Conservation (phyloP, 768 basidiomycete genomes). For the Leccinum arenicola region DNA sequence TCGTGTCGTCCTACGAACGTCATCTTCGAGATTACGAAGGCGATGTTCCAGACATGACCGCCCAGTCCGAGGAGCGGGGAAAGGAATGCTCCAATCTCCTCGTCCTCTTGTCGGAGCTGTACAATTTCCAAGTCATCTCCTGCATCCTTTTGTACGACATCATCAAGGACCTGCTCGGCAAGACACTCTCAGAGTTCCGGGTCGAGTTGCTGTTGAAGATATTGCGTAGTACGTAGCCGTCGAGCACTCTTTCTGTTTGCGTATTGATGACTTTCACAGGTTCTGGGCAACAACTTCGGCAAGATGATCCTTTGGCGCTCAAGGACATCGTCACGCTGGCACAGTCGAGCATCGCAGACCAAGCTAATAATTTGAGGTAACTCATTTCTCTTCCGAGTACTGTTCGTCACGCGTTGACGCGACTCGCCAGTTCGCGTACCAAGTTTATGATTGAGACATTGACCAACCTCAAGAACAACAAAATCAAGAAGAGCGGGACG, state of each 20-base stretch:
- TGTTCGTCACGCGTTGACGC: not conserved
- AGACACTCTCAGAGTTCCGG: constrained; percentile 67
- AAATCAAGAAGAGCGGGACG: constrained; percentile 59
- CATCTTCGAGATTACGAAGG: constrained; percentile 41
- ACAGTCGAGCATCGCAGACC: constrained; percentile 61
- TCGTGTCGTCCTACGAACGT: constrained; percentile 64
- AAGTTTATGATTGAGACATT: constrained; percentile 96
- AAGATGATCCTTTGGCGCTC: constrained; percentile 88
- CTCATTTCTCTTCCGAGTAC: not conserved
- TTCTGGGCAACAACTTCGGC: constrained; percentile 87
- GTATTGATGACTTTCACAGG: constrained; percentile 43
- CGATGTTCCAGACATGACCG: constrained; percentile 9
- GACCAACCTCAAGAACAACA: constrained; percentile 90
- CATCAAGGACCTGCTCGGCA: constrained; percentile 20
- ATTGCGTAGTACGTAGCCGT: constrained; percentile 58
- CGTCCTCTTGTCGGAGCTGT: constrained; percentile 72
- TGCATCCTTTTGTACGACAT: too few species aligned
- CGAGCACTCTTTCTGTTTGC: not conserved
- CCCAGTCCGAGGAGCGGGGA: constrained; percentile 44
- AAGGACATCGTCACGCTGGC: constrained; percentile 89
- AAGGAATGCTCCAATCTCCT: constrained; percentile 92
- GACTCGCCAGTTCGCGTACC: constrained; percentile 68
- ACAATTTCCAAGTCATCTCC: too few species aligned
- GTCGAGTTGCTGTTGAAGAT: constrained; percentile 89
- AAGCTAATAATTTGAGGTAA: constrained; percentile 53